Conservation (phyloP, 306 rosid genomes). For the Cucumis hystrix region DNA sequence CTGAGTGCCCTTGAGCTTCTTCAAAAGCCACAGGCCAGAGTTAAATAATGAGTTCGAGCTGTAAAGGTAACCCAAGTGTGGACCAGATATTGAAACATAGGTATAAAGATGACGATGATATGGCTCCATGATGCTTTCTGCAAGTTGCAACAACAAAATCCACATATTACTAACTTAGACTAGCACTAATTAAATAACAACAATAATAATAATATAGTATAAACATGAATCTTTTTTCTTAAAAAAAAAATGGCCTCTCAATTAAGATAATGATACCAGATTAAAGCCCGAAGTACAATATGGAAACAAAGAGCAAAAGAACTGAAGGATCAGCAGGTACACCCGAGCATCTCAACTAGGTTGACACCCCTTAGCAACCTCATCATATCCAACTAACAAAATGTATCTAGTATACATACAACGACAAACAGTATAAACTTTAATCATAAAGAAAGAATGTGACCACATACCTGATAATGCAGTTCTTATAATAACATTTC, state of each 20-base stretch:
- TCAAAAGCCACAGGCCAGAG: conserved; percentile 91
- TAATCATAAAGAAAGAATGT: conserved; percentile 6
- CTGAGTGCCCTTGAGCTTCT: conserved; percentile 72
- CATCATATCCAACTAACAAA: too few species aligned
- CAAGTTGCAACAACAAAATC: conserved; percentile 18
- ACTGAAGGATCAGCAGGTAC: too few species aligned
- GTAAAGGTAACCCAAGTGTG: conserved; percentile 94
- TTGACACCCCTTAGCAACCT: too few species aligned
- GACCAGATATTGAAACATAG: conserved; percentile 89
- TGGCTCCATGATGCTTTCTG: conserved; percentile 87
- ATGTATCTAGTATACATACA: too few species aligned
- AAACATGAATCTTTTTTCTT: not conserved
- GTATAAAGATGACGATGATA: conserved; percentile 48
- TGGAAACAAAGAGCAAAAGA: too few species aligned
- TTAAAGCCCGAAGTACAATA: too few species aligned
- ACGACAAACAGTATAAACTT: not conserved
- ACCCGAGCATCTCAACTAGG: too few species aligned
- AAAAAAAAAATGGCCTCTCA: too few species aligned
- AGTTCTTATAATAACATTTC: conserved; percentile 82
- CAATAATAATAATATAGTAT: not conserved
- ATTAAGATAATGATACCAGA: too few species aligned
- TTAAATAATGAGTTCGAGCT: conserved; percentile 88
- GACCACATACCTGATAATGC: conserved; percentile 60
- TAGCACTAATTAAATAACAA: too few species aligned
- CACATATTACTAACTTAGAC: not conserved